Conservation (phyloP, 1,284 basidiomycete species). For the Apiotrichum porosum region DNA sequence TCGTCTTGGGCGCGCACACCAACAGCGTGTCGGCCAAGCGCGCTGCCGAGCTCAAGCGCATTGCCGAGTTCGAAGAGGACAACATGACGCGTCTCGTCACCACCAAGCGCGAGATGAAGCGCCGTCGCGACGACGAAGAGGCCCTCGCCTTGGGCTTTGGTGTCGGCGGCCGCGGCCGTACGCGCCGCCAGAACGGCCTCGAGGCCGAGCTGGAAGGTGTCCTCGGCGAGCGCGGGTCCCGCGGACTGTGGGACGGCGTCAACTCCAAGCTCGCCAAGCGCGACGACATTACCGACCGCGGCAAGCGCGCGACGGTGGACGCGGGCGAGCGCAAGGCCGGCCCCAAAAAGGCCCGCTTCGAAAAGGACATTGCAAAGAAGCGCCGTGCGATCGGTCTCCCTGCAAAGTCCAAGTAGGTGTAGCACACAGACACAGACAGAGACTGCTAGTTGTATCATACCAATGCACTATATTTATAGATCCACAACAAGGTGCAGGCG, state of each 20-base stretch:
- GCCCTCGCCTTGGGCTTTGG: constrained; percentile 78
- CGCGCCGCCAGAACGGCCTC: constrained; percentile 65
- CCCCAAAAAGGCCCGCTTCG: constrained; percentile 69
- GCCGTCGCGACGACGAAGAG: constrained; percentile 79
- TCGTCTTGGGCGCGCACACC: constrained; percentile 50
- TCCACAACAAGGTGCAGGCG: neutral
- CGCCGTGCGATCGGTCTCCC: constrained; percentile 16
- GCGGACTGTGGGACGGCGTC: constrained; percentile 54
- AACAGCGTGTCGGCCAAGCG: constrained; percentile 46
- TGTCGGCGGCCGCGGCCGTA: constrained; percentile 51
- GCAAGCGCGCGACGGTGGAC: constrained; percentile 2
- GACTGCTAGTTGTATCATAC: neutral
- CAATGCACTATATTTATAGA: neutral
- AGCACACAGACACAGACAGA: neutral
- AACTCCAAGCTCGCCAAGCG: constrained; percentile 54
- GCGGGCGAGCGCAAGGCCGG: constrained; percentile 34
- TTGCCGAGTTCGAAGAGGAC: constrained; percentile 91
- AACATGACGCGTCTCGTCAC: constrained; percentile 89
- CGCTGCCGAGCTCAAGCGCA: constrained; percentile 64
- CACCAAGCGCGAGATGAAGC: constrained; percentile 79
- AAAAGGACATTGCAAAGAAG: constrained; percentile 59
- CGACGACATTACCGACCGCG: constrained; percentile 55
- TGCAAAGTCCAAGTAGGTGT: constrained; percentile 7
- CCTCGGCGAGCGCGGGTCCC: constrained; percentile 54
- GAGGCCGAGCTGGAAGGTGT: constrained; percentile 82